These are phyloP conservation scores for Triadica sebifera DNA, from an alignment of 345 rosid species.

Conservation along the genomic window DNA sequence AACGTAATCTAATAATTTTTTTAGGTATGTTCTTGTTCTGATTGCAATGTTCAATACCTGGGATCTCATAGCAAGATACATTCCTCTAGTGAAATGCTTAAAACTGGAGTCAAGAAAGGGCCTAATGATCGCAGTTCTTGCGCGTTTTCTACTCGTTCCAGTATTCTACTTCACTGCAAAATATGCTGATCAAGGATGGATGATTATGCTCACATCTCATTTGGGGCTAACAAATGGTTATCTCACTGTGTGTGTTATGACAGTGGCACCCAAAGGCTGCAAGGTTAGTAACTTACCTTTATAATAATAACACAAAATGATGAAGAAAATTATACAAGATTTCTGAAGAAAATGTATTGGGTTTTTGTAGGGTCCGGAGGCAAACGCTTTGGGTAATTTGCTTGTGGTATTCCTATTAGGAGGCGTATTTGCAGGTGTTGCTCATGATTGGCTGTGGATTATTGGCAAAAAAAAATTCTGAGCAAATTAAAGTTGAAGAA, in stretches of 20 bases:
- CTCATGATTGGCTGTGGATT: conserved; percentile 86
- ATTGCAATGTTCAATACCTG: conserved; percentile 60
- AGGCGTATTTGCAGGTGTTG: conserved; percentile 68
- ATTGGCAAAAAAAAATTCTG: conserved; percentile 53
- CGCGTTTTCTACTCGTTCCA: conserved; percentile 62
- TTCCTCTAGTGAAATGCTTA: conserved; percentile 50
- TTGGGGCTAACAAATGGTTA: conserved; percentile 76
- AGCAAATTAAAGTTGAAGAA: no score
- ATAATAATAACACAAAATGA: no score
- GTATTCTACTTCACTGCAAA: conserved; percentile 87
- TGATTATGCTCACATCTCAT: conserved; percentile 66
- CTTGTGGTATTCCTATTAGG: conserved; percentile 59
- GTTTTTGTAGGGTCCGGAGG: conserved; percentile 77
- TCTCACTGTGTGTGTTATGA: conserved; percentile 79
- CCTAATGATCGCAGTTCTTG: conserved; percentile 46
- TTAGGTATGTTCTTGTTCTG: conserved; percentile 71
- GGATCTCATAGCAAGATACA: conserved; percentile 67
- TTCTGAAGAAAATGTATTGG: not conserved
- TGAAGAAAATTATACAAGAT: not conserved
- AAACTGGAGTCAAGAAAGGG: conserved; percentile 69
- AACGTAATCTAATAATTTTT: not conserved
- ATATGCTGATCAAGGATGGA: conserved; percentile 88
- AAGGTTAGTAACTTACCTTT: conserved; percentile 44
- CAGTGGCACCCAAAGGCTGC: conserved; percentile 80
- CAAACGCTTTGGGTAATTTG: conserved; percentile 84